phyloP scores from a whole-genome alignment of 495 filamentous ascomycete species.

The Penicillium cinerascens region DNA sequence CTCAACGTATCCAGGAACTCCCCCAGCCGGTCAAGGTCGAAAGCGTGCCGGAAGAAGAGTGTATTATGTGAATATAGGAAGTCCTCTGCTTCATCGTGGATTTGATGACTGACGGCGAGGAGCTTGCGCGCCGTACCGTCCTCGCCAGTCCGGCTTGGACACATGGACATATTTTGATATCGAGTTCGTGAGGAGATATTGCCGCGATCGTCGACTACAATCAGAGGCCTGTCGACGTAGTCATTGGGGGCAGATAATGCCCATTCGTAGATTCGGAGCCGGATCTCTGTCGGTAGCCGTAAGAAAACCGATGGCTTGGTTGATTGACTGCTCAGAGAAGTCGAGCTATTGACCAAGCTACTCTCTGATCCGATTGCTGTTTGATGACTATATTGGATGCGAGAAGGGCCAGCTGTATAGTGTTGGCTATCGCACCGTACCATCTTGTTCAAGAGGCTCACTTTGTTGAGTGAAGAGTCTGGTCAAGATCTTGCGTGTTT shows the following conservation, averaged over 20 bases:
- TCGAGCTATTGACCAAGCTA: not conserved
- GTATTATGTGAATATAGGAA: conserved; percentile 39
- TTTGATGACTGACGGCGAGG: conserved; percentile 34
- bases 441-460: not conserved
- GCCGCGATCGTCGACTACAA: conserved; percentile 35
- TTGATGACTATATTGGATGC: not conserved
- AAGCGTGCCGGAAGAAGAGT: conserved; percentile 41
- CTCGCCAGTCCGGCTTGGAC: conserved; percentile 35
- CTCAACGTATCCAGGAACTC: conserved; percentile 39
- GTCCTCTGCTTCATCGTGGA: conserved; percentile 43
- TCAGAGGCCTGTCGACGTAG: conserved; percentile 33
- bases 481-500: not conserved
- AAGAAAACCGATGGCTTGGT: conserved; percentile 18
- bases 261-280: conserved; percentile 42
- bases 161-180: conserved; percentile 36
- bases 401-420: not conserved
- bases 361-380: not conserved
- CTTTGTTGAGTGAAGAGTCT: not conserved
- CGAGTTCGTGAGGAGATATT: conserved; percentile 31
- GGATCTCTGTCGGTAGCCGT: conserved; percentile 36
- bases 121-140: conserved; percentile 31
- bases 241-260: conserved; percentile 36
- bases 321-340: not conserved
- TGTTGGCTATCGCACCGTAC: not conserved
- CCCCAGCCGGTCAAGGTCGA: conserved; percentile 35